A percentile compares a stretch with the other conserved stretches of the same genome.
These are phyloP conservation scores for Gossypium australe DNA, from an alignment of 345 rosid genomes.

Conservation along the genomic window DNA sequence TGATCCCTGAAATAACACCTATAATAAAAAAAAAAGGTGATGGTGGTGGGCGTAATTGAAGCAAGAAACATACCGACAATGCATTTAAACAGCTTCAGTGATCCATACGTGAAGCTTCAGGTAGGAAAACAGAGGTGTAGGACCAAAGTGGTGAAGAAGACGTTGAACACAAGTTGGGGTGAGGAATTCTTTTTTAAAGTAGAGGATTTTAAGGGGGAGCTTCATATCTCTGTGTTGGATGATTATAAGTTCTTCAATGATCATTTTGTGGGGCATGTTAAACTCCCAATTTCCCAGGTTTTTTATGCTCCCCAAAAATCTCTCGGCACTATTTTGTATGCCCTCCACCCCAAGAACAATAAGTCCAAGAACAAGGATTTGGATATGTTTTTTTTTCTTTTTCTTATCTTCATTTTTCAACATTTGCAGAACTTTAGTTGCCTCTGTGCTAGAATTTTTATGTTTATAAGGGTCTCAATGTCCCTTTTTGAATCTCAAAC, in stretches of 20 bases:
- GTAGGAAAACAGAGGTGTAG: constrained; percentile 33
- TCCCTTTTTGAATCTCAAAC: neutral
- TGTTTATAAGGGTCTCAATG: neutral
- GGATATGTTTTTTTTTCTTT: constrained; percentile 29
- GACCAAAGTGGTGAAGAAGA: too few relatives aligned
- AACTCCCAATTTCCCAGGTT: too few relatives aligned
- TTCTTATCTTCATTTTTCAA: neutral
- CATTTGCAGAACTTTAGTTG: neutral
- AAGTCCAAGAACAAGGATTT: constrained; percentile 68
- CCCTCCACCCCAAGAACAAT: constrained; percentile 31
- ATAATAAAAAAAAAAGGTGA: too few relatives aligned
- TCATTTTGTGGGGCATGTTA: constrained; percentile 54
- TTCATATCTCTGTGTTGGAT: constrained; percentile 61
- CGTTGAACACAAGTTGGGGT: constrained; percentile 19
- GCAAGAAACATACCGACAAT: constrained; percentile 77
- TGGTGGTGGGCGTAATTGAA: constrained; percentile 55
- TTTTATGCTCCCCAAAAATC: too few relatives aligned
- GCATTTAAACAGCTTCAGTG: constrained; percentile 84
- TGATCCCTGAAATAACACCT: too few relatives aligned
- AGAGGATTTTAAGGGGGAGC: constrained; percentile 80
- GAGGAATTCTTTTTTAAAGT: constrained; percentile 84
- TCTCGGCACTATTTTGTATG: too few relatives aligned
- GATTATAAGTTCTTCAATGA: constrained; percentile 86
- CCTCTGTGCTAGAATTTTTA: neutral
- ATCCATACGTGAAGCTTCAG: constrained; percentile 50